Evolutionary conservation across 1,284 basidiomycete species (phyloP).

Genomic region (Rhizoctonia solani): DNA sequence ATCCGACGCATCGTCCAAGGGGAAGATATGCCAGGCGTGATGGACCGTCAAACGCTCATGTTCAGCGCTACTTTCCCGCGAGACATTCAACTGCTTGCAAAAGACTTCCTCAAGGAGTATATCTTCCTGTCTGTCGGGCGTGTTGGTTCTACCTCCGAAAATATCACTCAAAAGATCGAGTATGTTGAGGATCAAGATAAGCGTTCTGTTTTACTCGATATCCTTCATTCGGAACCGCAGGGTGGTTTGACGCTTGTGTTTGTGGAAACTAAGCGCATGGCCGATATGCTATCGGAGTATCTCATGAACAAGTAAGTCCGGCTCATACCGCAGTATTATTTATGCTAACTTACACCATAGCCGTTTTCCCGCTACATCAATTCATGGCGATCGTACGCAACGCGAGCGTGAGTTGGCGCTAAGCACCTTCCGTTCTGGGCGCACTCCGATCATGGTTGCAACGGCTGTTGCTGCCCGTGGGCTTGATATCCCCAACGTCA

Average conservation of each 20-base stretch:
- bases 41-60: constrained; percentile 98
- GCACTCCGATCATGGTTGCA: constrained; percentile 95
- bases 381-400: constrained; percentile 97
- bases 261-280: constrained; percentile 99
- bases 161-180: constrained; percentile 99
- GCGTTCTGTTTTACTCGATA: constrained; percentile 93
- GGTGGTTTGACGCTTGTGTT: constrained; percentile 93
- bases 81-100: constrained; percentile 97
- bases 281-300: constrained; percentile 97
- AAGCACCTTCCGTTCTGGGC: constrained; percentile 92
- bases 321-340: neutral
- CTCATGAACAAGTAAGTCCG: constrained; percentile 61
- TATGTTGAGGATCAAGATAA: constrained; percentile 99
- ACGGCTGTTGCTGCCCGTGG: constrained; percentile 99
- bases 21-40: constrained; percentile 95
- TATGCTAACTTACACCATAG: constrained; percentile 45
- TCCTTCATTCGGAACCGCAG: constrained; percentile 73
- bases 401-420: constrained; percentile 96
- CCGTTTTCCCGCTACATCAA: constrained; percentile 89
- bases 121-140: constrained; percentile 98
- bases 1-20: constrained; percentile 98
- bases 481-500: constrained; percentile 99
- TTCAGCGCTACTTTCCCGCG: constrained; percentile 99
- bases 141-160: constrained; percentile 98
- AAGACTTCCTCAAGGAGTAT: constrained; percentile 95